Evolutionary conservation across 1,284 basidiomycete species (phyloP).

Genomic region (Tilletia horrida): DNA sequence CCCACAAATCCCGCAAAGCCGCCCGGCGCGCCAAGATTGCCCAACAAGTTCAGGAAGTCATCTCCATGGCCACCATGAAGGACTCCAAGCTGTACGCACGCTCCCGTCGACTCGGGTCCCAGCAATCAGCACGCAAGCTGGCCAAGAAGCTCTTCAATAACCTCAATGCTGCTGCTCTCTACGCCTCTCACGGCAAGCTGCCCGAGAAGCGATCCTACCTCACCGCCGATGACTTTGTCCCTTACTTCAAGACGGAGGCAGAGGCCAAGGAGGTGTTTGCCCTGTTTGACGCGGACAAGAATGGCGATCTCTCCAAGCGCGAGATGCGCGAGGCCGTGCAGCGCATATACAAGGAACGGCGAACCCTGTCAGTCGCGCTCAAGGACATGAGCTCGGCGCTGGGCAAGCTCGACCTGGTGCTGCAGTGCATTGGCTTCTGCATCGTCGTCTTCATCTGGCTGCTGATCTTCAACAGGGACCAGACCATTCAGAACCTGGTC

Average conservation of each 20-base stretch:
- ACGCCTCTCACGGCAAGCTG: neutral
- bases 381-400: slow-evolving; percentile 50
- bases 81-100: slow-evolving; percentile 48
- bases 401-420: slow-evolving; percentile 50
- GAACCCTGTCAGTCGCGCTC: slow-evolving; percentile 68
- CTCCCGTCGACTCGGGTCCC: slow-evolving; percentile 51
- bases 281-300: slow-evolving; percentile 76
- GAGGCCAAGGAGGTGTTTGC: slow-evolving; percentile 73
- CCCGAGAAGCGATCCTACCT: slow-evolving; percentile 37
- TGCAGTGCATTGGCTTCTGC: slow-evolving; percentile 65
- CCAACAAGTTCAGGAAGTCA: slow-evolving; percentile 28
- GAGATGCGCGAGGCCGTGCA: slow-evolving; percentile 83
- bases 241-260: slow-evolving; percentile 69
- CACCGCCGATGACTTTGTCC: slow-evolving; percentile 62
- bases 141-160: slow-evolving; percentile 71
- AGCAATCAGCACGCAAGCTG: slow-evolving; percentile 69
- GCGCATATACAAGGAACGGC: slow-evolving; percentile 74
- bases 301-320: slow-evolving; percentile 73
- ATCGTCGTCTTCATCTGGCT: slow-evolving; percentile 70
- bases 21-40: slow-evolving; percentile 26
- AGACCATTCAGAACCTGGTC: slow-evolving; percentile 73
- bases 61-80: slow-evolving; percentile 52
- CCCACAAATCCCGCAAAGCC: slow-evolving; percentile 14
- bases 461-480: slow-evolving; percentile 70
- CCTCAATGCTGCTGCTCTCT: slow-evolving; percentile 29